Conservation (phyloP, 163 green algal species). For the Chloromonas sp. region DNA sequence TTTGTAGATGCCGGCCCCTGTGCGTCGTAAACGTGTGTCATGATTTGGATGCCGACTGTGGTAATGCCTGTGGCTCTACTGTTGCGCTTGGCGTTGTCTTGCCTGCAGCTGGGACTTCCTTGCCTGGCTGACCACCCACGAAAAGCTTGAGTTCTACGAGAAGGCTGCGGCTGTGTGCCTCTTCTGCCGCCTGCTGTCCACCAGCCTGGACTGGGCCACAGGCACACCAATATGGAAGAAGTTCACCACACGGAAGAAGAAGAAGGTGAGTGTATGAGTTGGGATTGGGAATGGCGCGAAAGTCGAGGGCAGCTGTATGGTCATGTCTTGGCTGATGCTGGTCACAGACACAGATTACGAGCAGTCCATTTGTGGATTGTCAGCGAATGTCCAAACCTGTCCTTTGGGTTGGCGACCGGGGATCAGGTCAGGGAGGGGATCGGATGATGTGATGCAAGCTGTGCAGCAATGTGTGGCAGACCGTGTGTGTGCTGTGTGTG, state of each 20-base stretch:
- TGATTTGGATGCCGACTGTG: too few relatives aligned
- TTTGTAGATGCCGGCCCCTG: too few relatives aligned
- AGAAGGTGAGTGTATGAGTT: conserved; percentile 19
- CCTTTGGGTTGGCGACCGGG: too few relatives aligned
- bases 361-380: too few relatives aligned
- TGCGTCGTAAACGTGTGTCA: too few relatives aligned
- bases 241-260: conserved; percentile 29
- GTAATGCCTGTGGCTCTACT: too few relatives aligned
- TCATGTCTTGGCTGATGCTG: background rate
- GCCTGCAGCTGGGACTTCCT: conserved; percentile 48
- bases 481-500: background rate
- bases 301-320: background rate
- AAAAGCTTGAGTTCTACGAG: conserved; percentile 36
- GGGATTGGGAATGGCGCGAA: background rate
- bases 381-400: too few relatives aligned
- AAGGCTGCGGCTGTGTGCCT: conserved; percentile 40
- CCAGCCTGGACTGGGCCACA: conserved; percentile 6
- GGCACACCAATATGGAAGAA: conserved; percentile 15
- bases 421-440: too few relatives aligned
- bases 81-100: too few relatives aligned
- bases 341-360: too few relatives aligned
- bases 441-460: too few relatives aligned
- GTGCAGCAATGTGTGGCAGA: background rate
- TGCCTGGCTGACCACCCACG: conserved; percentile 34
- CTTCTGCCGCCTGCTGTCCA: conserved; percentile 20